These are phyloP conservation scores for Ochetophila trinervis DNA, from an alignment of 306 rosid species.

Conservation along the genomic window DNA sequence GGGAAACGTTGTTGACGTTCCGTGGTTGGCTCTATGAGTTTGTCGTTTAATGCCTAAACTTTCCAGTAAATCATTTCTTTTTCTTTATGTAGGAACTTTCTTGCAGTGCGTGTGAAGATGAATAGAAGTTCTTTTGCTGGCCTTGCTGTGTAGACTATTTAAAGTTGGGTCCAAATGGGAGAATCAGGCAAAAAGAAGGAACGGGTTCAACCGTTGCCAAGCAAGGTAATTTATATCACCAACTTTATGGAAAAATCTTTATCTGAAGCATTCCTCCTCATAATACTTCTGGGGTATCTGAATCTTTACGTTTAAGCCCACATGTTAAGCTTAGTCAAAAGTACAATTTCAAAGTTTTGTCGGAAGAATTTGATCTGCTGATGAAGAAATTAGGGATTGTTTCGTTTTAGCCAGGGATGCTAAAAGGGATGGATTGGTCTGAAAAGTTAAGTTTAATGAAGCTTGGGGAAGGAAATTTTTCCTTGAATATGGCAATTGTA, in stretches of 20 bases:
- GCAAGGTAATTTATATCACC: slow-evolving; percentile 34
- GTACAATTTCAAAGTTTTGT: background rate
- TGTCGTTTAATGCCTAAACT: too few species aligned
- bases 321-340: background rate
- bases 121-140: background rate
- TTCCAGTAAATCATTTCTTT: background rate
- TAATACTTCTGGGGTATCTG: slow-evolving; percentile 1
- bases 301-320: background rate
- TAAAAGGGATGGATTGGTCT: too few species aligned
- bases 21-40: too few species aligned
- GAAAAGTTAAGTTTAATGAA: too few species aligned
- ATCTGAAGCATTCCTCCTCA: background rate
- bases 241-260: slow-evolving; percentile 5
- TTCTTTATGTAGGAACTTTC: background rate
- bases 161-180: slow-evolving; percentile 34
- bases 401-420: background rate
- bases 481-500: too few species aligned
- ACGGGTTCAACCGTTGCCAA: slow-evolving; percentile 24
- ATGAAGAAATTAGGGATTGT: background rate
- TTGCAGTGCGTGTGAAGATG: background rate
- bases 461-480: too few species aligned
- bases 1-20: too few species aligned
- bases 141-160: slow-evolving; percentile 10
- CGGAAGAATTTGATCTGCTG: background rate
- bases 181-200: slow-evolving; percentile 39